phyloP scores from a whole-genome alignment of 2,329 filamentous ascomycete species.

The Colletotrichum sojae region DNA sequence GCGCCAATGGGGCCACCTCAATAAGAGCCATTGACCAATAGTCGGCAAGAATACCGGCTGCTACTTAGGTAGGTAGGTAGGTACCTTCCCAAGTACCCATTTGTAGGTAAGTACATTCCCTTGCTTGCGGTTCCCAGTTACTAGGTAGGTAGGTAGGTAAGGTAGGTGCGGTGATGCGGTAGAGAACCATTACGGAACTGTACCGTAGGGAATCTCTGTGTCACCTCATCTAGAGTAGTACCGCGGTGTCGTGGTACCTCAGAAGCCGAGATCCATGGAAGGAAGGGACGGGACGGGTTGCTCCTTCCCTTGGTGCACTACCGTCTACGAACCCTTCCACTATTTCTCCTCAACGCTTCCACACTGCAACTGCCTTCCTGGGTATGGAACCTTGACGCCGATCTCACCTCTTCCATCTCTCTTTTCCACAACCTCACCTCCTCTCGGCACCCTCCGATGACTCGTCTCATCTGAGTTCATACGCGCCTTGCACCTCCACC shows the following conservation, averaged over 20 bases:
- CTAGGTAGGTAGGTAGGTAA: too few relatives aligned
- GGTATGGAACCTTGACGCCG: slow-evolving; percentile 1
- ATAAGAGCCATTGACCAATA: too few relatives aligned
- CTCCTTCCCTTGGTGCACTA: not conserved
- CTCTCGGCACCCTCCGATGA: slow-evolving; percentile 5
- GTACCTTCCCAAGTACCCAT: too few relatives aligned
- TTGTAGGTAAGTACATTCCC: too few relatives aligned
- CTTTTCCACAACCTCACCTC: slow-evolving; percentile 4
- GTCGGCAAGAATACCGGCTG: too few relatives aligned
- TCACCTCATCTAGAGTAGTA: slow-evolving; percentile 14
- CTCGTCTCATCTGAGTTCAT: slow-evolving; percentile 28
- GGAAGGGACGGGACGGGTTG: too few relatives aligned
- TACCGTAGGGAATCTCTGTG: slow-evolving; percentile 17
- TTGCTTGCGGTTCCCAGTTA: too few relatives aligned
- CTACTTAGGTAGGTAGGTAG: too few relatives aligned
- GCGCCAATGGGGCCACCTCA: too few relatives aligned
- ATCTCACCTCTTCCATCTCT: slow-evolving; percentile 4
- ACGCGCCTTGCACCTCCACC: slow-evolving; percentile 2
- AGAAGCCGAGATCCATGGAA: too few relatives aligned
- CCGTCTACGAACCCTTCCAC: not conserved
- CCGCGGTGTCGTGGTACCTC: not conserved
- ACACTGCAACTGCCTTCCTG: too few relatives aligned
- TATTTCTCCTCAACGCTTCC: not conserved
- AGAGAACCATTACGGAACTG: not conserved
- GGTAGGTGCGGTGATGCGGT: not conserved